These are phyloP conservation scores for Leishmania gerbilli DNA, from an alignment of 208 protist genomes.

Conservation along the genomic window DNA sequence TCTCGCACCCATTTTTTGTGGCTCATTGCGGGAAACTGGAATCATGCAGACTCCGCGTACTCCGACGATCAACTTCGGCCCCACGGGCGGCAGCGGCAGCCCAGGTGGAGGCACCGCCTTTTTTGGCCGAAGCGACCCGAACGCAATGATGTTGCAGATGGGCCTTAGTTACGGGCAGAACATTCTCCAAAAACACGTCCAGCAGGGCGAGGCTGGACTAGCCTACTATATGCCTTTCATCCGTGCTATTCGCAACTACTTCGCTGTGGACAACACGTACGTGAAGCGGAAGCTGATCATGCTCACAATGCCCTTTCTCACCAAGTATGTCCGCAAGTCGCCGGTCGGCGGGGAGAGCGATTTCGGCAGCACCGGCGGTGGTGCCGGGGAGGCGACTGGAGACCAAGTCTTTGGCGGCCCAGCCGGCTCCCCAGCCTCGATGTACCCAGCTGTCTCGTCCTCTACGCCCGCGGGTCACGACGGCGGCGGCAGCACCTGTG, in stretches of 20 bases:
- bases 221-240: conserved; percentile 67
- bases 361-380: conserved; percentile 11
- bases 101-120: conserved; percentile 11
- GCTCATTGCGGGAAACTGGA: neutral
- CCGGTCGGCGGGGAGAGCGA: conserved; percentile 17
- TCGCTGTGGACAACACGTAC: conserved; percentile 80
- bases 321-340: conserved; percentile 24
- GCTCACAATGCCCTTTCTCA: conserved; percentile 74
- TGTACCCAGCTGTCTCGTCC: conserved; percentile 7
- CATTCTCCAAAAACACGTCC: conserved; percentile 61
- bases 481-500: conserved; percentile 6
- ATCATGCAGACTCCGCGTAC: conserved; percentile 17
- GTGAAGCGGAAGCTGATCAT: conserved; percentile 74
- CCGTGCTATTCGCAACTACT: conserved; percentile 56
- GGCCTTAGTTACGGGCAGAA: conserved; percentile 80
- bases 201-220: conserved; percentile 59
- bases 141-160: conserved; percentile 72
- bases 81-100: conserved; percentile 3
- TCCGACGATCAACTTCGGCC: conserved; percentile 30
- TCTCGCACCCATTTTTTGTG: conserved; percentile 18
- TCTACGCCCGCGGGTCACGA: conserved; percentile 1
- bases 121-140: conserved; percentile 19
- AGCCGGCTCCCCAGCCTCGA: conserved; percentile 3
- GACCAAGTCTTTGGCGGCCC: conserved; percentile 31
- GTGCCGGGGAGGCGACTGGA: conserved; percentile 10